phyloP scores from a whole-genome alignment of 352 stramenopile species.

The Detonula confervacea region DNA sequence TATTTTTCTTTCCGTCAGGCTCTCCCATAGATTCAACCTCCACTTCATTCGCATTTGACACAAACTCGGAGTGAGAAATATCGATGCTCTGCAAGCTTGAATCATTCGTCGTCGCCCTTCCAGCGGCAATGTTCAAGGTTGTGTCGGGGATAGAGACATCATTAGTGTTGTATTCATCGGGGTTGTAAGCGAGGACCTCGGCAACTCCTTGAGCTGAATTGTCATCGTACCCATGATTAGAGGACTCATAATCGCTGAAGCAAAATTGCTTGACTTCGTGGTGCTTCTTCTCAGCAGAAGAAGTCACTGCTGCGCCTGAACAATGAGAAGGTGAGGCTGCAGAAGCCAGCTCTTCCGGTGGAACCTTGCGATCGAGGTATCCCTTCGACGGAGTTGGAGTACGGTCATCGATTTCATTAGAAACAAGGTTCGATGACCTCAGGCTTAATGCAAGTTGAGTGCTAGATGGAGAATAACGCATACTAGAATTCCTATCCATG shows the following conservation, averaged over 20 bases:
- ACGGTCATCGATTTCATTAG: not conserved
- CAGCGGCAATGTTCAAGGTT: not conserved
- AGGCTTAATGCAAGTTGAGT: no score
- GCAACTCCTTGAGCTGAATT: not conserved
- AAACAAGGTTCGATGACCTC: no score
- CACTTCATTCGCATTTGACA: not conserved
- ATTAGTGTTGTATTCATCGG: not conserved
- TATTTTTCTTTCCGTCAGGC: no score
- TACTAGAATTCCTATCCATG: not conserved
- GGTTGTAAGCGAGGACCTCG: not conserved
- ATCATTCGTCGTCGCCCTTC: not conserved
- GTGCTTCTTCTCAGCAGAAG: constrained; percentile 7
- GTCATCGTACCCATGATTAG: no score
- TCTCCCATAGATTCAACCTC: no score
- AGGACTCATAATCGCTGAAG: constrained; percentile 21
- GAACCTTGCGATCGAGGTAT: constrained; percentile 20
- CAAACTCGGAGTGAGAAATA: constrained; percentile 25
- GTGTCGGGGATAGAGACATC: not conserved
- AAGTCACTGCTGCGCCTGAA: constrained; percentile 8
- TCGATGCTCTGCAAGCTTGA: constrained; percentile 16
- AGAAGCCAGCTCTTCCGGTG: not conserved
- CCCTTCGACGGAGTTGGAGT: constrained; percentile 15
- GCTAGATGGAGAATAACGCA: not conserved
- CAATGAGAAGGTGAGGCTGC: not conserved
- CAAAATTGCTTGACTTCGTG: constrained; percentile 11